Conservation (phyloP, 1,284 basidiomycete species). For the Irpex lacteus region DNA sequence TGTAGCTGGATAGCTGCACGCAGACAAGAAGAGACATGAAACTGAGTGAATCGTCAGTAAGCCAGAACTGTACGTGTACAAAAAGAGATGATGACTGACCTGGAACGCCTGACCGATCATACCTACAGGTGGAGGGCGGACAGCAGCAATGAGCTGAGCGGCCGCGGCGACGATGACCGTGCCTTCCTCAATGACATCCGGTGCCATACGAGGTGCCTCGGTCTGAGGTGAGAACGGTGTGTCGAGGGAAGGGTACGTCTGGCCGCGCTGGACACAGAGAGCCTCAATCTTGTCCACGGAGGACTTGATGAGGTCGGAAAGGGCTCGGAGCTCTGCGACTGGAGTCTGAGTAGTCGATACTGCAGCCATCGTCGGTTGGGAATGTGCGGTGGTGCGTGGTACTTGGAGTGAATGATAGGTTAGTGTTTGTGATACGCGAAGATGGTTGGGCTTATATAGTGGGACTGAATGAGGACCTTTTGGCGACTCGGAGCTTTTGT, state of each 20-base stretch:
- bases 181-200: conserved; percentile 1
- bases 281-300: conserved; percentile 7
- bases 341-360: background rate
- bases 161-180: conserved; percentile 14
- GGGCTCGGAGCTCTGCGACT: conserved; percentile 4
- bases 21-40: background rate
- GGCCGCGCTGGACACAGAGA: background rate
- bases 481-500: too few species aligned
- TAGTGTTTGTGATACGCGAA: too few species aligned
- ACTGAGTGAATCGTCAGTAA: background rate
- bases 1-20: background rate
- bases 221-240: background rate
- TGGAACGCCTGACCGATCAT: background rate
- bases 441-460: too few species aligned
- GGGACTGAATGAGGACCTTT: too few species aligned
- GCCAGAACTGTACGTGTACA: background rate
- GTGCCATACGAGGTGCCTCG: background rate
- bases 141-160: conserved; percentile 16
- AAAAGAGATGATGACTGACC: too few species aligned
- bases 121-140: conserved; percentile 6
- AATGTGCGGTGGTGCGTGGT: too few species aligned
- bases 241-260: conserved; percentile 1
- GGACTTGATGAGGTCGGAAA: conserved; percentile 5
- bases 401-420: too few species aligned
- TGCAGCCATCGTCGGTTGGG: too few species aligned